phyloP scores from a whole-genome alignment of 257 asterid genomes.

The Petunia secreta region DNA sequence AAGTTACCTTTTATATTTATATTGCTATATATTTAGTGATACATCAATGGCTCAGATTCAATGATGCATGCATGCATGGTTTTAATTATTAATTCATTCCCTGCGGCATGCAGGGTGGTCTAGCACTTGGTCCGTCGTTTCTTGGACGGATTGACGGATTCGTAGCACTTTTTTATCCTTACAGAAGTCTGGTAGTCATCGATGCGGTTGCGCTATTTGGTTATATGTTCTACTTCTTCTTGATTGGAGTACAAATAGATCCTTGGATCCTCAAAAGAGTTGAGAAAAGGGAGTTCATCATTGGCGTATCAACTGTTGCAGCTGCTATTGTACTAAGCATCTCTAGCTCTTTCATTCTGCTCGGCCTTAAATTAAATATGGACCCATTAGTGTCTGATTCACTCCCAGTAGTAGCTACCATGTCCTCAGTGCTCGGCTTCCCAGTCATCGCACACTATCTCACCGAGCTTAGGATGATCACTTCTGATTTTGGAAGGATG shows the following conservation, averaged over 20 bases:
- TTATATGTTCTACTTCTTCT: slow-evolving; percentile 45
- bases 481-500: slow-evolving; percentile 47
- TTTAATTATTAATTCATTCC: too few relatives aligned
- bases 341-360: slow-evolving; percentile 21
- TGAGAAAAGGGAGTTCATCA: slow-evolving; percentile 35
- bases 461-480: slow-evolving; percentile 47
- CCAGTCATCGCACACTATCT: slow-evolving; percentile 49
- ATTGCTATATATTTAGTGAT: too few relatives aligned
- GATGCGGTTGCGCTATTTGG: slow-evolving; percentile 42
- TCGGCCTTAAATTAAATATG: neutral
- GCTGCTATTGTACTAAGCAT: slow-evolving; percentile 32
- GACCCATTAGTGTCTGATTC: slow-evolving; percentile 19
- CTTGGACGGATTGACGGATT: slow-evolving; percentile 40
- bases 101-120: slow-evolving; percentile 34
- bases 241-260: slow-evolving; percentile 57
- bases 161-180: slow-evolving; percentile 32
- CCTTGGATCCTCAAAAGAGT: slow-evolving; percentile 44
- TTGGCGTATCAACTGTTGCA: slow-evolving; percentile 38
- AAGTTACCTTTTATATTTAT: neutral
- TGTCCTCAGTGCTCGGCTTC: slow-evolving; percentile 41
- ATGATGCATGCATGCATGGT: slow-evolving; percentile 30
- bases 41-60: too few relatives aligned
- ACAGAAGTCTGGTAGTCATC: slow-evolving; percentile 33
- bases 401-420: slow-evolving; percentile 31
- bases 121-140: slow-evolving; percentile 44